Evolutionary conservation across 169 alveolate species (phyloP), one percentile per base, ranked within the genome.

Genomic region (Babesia caballi): DNA sequence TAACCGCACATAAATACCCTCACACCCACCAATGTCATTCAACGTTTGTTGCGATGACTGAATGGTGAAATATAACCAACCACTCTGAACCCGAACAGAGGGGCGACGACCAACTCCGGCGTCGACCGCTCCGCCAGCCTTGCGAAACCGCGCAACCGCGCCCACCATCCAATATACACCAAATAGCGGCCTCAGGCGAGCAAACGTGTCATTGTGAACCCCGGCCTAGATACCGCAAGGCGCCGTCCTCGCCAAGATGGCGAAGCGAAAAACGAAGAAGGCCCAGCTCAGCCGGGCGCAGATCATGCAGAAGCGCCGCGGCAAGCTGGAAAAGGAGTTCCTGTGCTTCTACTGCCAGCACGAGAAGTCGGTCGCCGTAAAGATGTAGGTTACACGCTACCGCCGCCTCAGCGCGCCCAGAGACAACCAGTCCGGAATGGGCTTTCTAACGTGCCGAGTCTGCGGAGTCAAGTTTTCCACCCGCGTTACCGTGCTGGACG

Each of bases 261-360:
- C 68, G 19, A 73, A 53, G 52, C 32, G 86, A 15, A 77, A 77
- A 35, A 67, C 86, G n/a, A 66, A 77, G 52, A 77, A 65, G 66
- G 72, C 68, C 35, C 60, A 77, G 63, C 59, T 56, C 35, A 63
- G 81, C 74, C 70, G 72, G 59, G 28, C 86, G 0, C 68, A 73
- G 14, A 35, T 77, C 28, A 52, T 54, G 52, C 56, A 63, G 40
- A 68, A 71, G 54, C 66, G 82, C 17, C 53, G 83, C n/a, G 82
- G 82, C 65, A 96, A 95, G 67, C 83, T 95, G 23, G 98, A 94
- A 51, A 94, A 90, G 49, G 97, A 94, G 60, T 96, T 96, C 68
- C 93, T 94, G 51, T 96, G 99, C 66, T 98, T 97, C 68, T 92
- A 84, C 78, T 96, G 99, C 88, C 95, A 94, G 72, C 95, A 95